Percentiles rank a stretch among this genome's conserved stretches.
Evolutionary conservation across 371 early-diverging fungal species (phyloP).

Genomic region (Lichtheimia corymbifera): DNA sequence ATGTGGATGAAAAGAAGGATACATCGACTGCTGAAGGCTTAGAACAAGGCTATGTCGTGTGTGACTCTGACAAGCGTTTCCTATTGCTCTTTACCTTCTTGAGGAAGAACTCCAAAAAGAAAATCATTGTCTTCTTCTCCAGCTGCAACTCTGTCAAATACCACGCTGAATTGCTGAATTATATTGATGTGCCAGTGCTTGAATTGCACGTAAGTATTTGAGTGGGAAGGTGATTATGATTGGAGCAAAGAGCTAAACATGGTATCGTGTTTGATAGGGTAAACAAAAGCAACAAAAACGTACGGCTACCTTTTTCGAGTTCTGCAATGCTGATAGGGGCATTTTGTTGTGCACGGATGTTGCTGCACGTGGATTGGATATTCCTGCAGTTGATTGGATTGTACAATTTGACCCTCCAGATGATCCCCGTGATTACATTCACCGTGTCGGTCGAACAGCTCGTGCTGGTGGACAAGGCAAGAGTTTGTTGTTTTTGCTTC

Average conservation of each 20-base stretch:
- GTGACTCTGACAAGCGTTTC: slow-evolving; percentile 48
- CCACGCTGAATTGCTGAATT: slow-evolving; percentile 67
- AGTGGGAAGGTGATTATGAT: neutral
- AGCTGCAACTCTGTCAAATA: slow-evolving; percentile 94
- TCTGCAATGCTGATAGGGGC: slow-evolving; percentile 62
- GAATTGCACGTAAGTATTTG: slow-evolving; percentile 33
- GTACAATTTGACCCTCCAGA: slow-evolving; percentile 98
- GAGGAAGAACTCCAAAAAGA: slow-evolving; percentile 46
- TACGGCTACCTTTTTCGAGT: slow-evolving; percentile 75
- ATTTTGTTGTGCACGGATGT: slow-evolving; percentile 97
- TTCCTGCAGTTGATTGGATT: slow-evolving; percentile 90
- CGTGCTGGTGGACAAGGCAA: slow-evolving; percentile 86
- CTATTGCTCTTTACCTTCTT: slow-evolving; percentile 27
- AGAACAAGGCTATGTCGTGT: slow-evolving; percentile 45
- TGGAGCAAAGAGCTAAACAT: neutral
- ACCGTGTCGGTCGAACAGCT: slow-evolving; percentile 98
- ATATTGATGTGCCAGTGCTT: slow-evolving; percentile 56
- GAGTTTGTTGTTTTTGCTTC: slow-evolving; percentile 83
- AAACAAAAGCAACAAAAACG: slow-evolving; percentile 82
- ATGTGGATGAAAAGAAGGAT: slow-evolving; percentile 34
- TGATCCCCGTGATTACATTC: slow-evolving; percentile 92
- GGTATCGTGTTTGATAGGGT: slow-evolving; percentile 80
- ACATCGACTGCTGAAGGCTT: slow-evolving; percentile 27
- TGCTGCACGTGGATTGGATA: slow-evolving; percentile 98
- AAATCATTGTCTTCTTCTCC: slow-evolving; percentile 88